Base-by-base conservation (phyloP, 2,329 filamentous ascomycete genomes). In the Alternaria sp. region DNA sequence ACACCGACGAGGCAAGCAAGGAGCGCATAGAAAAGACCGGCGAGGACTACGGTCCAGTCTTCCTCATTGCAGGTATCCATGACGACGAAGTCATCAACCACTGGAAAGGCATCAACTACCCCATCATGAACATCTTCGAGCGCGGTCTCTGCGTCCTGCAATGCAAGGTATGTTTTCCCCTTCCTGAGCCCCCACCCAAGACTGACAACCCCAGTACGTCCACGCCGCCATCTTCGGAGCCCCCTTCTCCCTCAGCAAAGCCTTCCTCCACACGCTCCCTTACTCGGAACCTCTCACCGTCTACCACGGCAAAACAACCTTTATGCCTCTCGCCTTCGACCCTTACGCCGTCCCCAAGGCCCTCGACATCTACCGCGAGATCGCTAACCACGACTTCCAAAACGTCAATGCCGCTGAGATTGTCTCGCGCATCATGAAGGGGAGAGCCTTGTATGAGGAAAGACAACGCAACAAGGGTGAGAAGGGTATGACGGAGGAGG, bases 41-140 rank as follows among this genome's bases (percentile, higher is more conserved):
- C 14, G 84, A 83, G 44, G 91, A 96, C 77, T 96, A 96, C 72
- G 83, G 86, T 0, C 92, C 93, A 0, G 90, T 88, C 6, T 98
- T 92, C 75, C 85, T 99, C n/a, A 87, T 98, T 41, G 93, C 92
- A 2, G 95, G 95, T 48, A 89, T 99, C 24, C 95, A 99, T 78
- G 91, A 97, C 71, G 95, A 99, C 76, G 88, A 90, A 64, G 93
- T 96, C 60, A 96, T 99, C 78, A 99, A 99, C 79, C 83, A 90
- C 71, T 96, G 93, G 90, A 98, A 98, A 80, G 94, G 95, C 34
- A 85, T 97, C 70, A 99, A 99, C 80, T 99, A 97, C 75, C 95
- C 95, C 26, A 98, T 99, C 80, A 99, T 99, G 95, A 99, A 98
- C 81, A 93, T 97, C 56, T 97, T 94, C 72, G 95, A 99, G 82